phyloP scores from a whole-genome alignment of 2,329 filamentous ascomycete genomes.

The Claviceps quebecensis region DNA sequence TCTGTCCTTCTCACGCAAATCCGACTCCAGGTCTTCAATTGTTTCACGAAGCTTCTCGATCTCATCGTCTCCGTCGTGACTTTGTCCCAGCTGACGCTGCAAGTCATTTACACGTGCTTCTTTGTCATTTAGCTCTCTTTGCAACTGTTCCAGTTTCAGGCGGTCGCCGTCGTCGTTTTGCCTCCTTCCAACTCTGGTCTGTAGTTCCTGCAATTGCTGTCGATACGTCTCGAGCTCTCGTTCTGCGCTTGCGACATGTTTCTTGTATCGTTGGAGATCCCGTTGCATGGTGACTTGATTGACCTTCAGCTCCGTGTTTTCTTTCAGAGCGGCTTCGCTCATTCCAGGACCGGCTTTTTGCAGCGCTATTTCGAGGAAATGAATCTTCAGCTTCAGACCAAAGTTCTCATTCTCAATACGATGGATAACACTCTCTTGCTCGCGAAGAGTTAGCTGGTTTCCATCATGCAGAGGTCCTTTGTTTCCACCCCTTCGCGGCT shows the following conservation, averaged over 20 bases:
- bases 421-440: slow-evolving; percentile 92
- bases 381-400: slow-evolving; percentile 88
- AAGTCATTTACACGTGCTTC: slow-evolving; percentile 48
- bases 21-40: slow-evolving; percentile 61
- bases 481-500: slow-evolving; percentile 47
- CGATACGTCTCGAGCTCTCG: slow-evolving; percentile 74
- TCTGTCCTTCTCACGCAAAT: slow-evolving; percentile 62
- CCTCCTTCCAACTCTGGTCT: slow-evolving; percentile 66
- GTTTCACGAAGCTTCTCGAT: slow-evolving; percentile 57
- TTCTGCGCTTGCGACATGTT: slow-evolving; percentile 69
- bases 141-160: slow-evolving; percentile 43
- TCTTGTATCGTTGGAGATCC: slow-evolving; percentile 76
- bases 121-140: slow-evolving; percentile 40
- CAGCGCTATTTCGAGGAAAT: slow-evolving; percentile 86
- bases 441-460: slow-evolving; percentile 79
- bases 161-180: slow-evolving; percentile 58
- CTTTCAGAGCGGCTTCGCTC: slow-evolving; percentile 75
- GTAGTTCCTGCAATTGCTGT: slow-evolving; percentile 67
- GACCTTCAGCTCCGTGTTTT: slow-evolving; percentile 94
- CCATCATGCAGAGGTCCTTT: slow-evolving; percentile 66
- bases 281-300: slow-evolving; percentile 80
- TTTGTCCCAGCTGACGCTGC: slow-evolving; percentile 42
- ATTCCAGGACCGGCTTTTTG: slow-evolving; percentile 79
- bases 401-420: slow-evolving; percentile 98
- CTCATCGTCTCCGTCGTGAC: slow-evolving; percentile 42